Conservation (phyloP, 768 basidiomycete species). For the Boletus sp. region DNA sequence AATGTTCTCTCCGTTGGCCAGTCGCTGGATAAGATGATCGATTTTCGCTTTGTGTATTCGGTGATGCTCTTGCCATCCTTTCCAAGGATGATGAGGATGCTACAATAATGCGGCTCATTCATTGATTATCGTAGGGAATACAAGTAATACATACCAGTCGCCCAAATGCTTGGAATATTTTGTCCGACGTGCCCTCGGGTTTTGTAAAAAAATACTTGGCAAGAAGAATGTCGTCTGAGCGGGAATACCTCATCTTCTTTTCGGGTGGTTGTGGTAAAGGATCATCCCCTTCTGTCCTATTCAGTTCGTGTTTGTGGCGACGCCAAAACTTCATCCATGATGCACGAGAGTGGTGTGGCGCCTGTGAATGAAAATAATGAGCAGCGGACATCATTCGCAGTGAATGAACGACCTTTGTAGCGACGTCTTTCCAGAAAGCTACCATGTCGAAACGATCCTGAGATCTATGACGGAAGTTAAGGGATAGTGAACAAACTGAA, state of each 20-base stretch:
- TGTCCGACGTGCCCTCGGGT: conserved; percentile 79
- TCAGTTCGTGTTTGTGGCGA: conserved; percentile 80
- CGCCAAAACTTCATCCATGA: conserved; percentile 96
- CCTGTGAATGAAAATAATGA: conserved; percentile 39
- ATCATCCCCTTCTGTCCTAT: conserved; percentile 61
- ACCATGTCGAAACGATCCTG: conserved; percentile 71
- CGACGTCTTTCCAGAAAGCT: conserved; percentile 76
- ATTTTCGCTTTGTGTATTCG: conserved; percentile 85
- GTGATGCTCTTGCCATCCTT: conserved; percentile 92
- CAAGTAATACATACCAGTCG: conserved; percentile 46
- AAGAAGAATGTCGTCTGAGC: conserved; percentile 72
- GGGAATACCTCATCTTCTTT: conserved; percentile 87
- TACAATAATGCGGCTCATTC: conserved; percentile 28
- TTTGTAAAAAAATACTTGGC: conserved; percentile 71
- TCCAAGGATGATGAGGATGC: conserved; percentile 91
- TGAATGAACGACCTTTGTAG: conserved; percentile 47
- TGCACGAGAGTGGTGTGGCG: conserved; percentile 86
- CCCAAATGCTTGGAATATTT: conserved; percentile 79
- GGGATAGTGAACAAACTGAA: conserved; percentile 1
- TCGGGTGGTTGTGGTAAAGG: conserved; percentile 74
- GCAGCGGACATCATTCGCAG: neutral
- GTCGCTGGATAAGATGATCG: conserved; percentile 67
- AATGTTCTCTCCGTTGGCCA: conserved; percentile 55
- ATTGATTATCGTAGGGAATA: neutral
- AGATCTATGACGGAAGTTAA: conserved; percentile 34